These are phyloP conservation scores for Neurospora sp. DNA, from an alignment of 495 filamentous ascomycete species.

Conservation along the genomic window DNA sequence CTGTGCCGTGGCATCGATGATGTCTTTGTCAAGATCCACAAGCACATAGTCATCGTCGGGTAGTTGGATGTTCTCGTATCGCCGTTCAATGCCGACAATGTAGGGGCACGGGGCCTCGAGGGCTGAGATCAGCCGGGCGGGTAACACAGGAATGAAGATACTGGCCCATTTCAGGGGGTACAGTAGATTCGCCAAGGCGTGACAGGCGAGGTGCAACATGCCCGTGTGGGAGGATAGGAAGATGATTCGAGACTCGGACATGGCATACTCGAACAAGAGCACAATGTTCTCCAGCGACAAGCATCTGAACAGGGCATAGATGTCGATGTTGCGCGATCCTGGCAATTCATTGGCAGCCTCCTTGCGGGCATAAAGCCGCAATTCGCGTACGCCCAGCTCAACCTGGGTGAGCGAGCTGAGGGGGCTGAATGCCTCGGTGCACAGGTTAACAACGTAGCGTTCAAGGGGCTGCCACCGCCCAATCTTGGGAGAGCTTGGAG, in stretches of 20 bases:
- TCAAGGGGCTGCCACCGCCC: conserved; percentile 97
- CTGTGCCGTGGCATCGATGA: conserved; percentile 67
- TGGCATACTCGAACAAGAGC: conserved; percentile 82
- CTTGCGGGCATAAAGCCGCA: conserved; percentile 85
- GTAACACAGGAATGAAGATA: conserved; percentile 86
- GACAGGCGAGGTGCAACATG: conserved; percentile 88
- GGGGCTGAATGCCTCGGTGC: conserved; percentile 87
- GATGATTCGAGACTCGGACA: conserved; percentile 92
- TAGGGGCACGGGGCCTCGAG: conserved; percentile 95
- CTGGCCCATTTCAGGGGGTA: conserved; percentile 90
- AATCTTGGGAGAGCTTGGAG: conserved; percentile 78
- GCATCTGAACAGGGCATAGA: conserved; percentile 86
- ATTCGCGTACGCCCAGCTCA: conserved; percentile 79
- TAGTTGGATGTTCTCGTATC: conserved; percentile 84
- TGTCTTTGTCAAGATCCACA: conserved; percentile 84
- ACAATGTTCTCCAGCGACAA: conserved; percentile 87
- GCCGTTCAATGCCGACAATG: conserved; percentile 87
- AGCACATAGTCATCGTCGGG: conserved; percentile 96
- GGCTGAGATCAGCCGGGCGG: conserved; percentile 76
- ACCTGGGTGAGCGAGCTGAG: conserved; percentile 92
- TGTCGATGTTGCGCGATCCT: conserved; percentile 80
- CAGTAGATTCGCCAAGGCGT: conserved; percentile 70
- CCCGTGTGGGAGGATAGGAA: conserved; percentile 89
- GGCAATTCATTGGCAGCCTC: conserved; percentile 92
- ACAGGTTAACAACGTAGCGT: conserved; percentile 95